phyloP scores from a whole-genome alignment of 2,329 filamentous ascomycete genomes.

The Paraphaeosphaeria minitans region DNA sequence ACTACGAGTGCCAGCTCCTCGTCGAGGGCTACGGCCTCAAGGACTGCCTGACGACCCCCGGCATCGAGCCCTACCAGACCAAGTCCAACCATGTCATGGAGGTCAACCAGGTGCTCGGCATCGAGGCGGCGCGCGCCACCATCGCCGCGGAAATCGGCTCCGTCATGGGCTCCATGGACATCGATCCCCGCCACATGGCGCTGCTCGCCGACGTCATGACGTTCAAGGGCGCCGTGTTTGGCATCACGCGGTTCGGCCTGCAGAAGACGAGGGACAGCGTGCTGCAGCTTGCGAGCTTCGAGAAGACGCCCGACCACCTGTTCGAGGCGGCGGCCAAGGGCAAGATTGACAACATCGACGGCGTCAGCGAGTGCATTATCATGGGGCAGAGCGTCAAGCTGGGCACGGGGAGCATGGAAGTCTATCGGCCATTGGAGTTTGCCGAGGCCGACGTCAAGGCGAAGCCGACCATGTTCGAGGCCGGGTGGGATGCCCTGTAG shows the following conservation, averaged over 20 bases:
- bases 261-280: slow-evolving; percentile 96
- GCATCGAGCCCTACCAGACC: slow-evolving; percentile 77
- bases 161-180: slow-evolving; percentile 94
- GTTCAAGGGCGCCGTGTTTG: slow-evolving; percentile 94
- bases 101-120: slow-evolving; percentile 82
- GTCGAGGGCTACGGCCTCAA: slow-evolving; percentile 94
- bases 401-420: slow-evolving; percentile 90
- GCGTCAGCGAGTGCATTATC: slow-evolving; percentile 96
- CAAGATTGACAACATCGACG: slow-evolving; percentile 90
- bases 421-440: slow-evolving; percentile 71
- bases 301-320: slow-evolving; percentile 96
- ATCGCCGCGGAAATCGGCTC: slow-evolving; percentile 86
- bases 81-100: slow-evolving; percentile 91
- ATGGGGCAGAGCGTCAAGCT: slow-evolving; percentile 94
- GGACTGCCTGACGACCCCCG: slow-evolving; percentile 90
- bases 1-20: slow-evolving; percentile 61
- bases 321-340: slow-evolving; percentile 93
- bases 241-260: slow-evolving; percentile 94
- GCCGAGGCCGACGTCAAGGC: slow-evolving; percentile 24
- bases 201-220: slow-evolving; percentile 98
- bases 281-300: slow-evolving; percentile 91
- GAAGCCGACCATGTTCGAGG: slow-evolving; percentile 44
- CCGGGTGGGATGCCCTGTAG: slow-evolving; percentile 43
- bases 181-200: slow-evolving; percentile 97
- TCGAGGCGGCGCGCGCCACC: slow-evolving; percentile 88